phyloP scores from a whole-genome alignment of 441 rosid species.

The Manihot esculenta region DNA sequence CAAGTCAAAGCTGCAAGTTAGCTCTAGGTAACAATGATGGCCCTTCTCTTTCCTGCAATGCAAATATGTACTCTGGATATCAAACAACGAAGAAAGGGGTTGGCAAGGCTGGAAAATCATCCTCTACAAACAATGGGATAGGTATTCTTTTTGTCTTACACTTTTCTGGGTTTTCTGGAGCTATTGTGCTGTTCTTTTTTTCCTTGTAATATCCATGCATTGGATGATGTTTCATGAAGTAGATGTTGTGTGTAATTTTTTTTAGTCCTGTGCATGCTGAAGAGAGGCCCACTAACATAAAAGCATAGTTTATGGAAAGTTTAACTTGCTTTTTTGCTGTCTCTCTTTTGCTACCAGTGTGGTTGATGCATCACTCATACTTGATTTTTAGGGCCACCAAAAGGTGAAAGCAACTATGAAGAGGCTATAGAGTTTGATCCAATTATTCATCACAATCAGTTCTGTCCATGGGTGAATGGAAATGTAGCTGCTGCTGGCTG shows the following conservation, averaged over 20 bases:
- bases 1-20: conserved; percentile 58
- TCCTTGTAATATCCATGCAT: background rate
- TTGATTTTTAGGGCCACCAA: conserved; percentile 68
- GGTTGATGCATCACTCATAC: background rate
- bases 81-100: conserved; percentile 70
- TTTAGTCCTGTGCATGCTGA: background rate
- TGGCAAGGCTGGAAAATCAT: conserved; percentile 66
- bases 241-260: background rate
- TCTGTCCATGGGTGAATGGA: conserved; percentile 99
- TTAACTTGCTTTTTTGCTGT: too few relatives aligned
- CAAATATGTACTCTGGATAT: conserved; percentile 67
- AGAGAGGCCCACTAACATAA: background rate
- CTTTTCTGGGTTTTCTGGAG: background rate
- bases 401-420: conserved; percentile 84
- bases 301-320: background rate
- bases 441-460: conserved; percentile 80
- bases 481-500: conserved; percentile 99
- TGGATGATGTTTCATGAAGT: background rate
- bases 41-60: conserved; percentile 97
- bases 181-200: background rate
- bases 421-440: conserved; percentile 87
- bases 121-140: conserved; percentile 61
- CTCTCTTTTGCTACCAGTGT: background rate
- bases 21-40: conserved; percentile 55
- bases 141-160: background rate